Base-by-base conservation (phyloP, 148 eudicot genomes). In the Diospyros kaki region DNA sequence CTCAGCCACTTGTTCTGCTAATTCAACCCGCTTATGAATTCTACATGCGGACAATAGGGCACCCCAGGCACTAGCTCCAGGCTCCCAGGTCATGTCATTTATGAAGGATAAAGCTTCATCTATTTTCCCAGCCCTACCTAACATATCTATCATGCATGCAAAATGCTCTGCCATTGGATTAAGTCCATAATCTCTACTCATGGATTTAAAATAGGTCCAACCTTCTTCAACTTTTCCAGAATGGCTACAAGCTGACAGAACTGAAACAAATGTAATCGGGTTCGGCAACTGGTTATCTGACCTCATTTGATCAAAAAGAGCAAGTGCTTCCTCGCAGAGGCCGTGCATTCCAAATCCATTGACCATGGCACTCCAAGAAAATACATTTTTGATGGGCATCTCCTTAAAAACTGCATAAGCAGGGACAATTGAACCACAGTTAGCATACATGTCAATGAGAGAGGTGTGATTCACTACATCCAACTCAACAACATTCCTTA, bases 151-250 rank as follows among this genome's bases (percentile, higher is more conserved):
- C 65, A 72, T 59, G 75, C 65, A 72, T 58, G 75, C 75, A 72
- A 58, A 72, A 46, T 72, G 75, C 59, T 72, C 75, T 50, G 15
- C 65, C 46, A 15, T 11, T 59, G 75, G 53, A 43, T 53, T 45
- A 9, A 72, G 58, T 45, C 65, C 75, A 59, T 72, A 58, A 6
- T 58, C 75, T 14, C 14, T 43, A 14, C 53, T 58, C 75, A 72
- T 72, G 5, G 40, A 44, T 12, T 44, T 59, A 17, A 72, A 72
- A 72, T 58, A 72, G 2, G 58, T 72, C 75, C 75, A 72, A n/a
- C 75, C 75, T 72, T 72, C 75, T 59, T 72, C 75, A 43, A 72
- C 75, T 65, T 40, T 59, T 45, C 75, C 75, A 14, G 75, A 72
- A 45, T 72, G 75, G 40, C 75, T 72, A 56, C 75, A 72, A 45